Percentiles rank a stretch among this genome's conserved stretches.
These are phyloP conservation scores for Populus deltoides DNA, from an alignment of 345 rosid genomes.

Conservation along the genomic window DNA sequence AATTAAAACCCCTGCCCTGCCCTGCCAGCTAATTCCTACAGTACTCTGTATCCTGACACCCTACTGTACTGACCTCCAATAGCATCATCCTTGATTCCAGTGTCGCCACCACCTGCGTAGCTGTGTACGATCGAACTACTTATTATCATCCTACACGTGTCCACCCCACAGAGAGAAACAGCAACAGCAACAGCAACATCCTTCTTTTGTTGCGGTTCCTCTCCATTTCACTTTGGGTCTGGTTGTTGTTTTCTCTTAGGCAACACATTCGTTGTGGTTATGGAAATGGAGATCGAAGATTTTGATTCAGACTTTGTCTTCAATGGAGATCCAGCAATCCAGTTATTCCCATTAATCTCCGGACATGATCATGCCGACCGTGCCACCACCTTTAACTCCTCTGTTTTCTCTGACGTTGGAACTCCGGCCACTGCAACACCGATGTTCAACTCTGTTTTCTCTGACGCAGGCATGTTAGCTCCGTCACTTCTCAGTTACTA, in stretches of 20 bases:
- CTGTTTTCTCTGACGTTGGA: conserved; percentile 9
- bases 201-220: no score
- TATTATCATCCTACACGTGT: conserved; percentile 28
- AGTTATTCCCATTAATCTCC: not conserved
- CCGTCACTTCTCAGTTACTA: not conserved
- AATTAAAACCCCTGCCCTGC: not conserved
- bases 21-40: not conserved
- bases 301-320: not conserved
- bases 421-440: conserved; percentile 19
- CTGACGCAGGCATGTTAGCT: not conserved
- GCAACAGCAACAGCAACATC: not conserved
- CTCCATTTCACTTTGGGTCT: no score
- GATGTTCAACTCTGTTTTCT: not conserved
- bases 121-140: no score
- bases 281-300: conserved; percentile 10
- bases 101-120: conserved; percentile 24
- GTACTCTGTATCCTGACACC: not conserved
- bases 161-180: not conserved
- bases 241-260: no score
- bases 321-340: not conserved
- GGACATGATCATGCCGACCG: conserved; percentile 1
- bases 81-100: conserved; percentile 36
- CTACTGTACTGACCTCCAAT: not conserved
- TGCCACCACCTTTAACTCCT: not conserved
- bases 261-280: not conserved